Percentiles rank a stretch among this genome's conserved stretches.
Evolutionary conservation across 306 rosid species (phyloP).

Genomic region (Malus sieversii): DNA sequence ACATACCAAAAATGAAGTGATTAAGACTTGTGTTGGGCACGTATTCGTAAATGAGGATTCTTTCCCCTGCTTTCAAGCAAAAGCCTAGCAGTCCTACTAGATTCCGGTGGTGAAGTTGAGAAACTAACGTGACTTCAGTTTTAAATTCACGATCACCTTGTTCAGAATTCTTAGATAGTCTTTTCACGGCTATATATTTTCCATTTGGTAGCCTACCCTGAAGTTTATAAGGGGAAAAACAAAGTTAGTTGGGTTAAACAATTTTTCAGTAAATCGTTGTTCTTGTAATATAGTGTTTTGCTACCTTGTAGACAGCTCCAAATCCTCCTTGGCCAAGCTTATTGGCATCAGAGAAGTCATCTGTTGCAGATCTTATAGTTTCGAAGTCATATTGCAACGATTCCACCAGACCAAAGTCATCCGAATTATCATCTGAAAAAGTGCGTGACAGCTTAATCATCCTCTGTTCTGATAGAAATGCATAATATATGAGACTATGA

Average conservation of each 20-base stretch:
- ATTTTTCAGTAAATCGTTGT: too few species aligned
- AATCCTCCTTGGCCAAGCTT: conserved; percentile 53
- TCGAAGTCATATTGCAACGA: conserved; percentile 23
- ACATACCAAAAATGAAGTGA: conserved; percentile 1
- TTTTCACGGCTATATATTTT: conserved; percentile 32
- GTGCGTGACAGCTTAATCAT: not conserved
- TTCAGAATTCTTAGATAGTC: conserved; percentile 22
- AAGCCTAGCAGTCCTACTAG: conserved; percentile 44
- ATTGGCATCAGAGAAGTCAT: conserved; percentile 39
- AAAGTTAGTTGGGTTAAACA: not conserved
- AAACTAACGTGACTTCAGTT: conserved; percentile 35
- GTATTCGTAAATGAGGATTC: not conserved
- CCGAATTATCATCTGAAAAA: not conserved
- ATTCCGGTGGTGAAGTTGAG: conserved; percentile 46
- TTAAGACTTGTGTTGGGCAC: not conserved
- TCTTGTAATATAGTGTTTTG: too few species aligned
- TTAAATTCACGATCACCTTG: conserved; percentile 44
- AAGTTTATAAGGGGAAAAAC: not conserved
- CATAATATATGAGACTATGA: too few species aligned
- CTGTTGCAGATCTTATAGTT: conserved; percentile 28
- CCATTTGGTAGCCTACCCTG: conserved; percentile 30
- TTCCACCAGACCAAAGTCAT: conserved; percentile 7
- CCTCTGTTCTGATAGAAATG: too few species aligned
- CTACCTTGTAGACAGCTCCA: conserved; percentile 51
- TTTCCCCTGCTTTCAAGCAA: conserved; percentile 17